Base-by-base conservation (phyloP, 2,329 filamentous ascomycete genomes). In the Beauveria sp. region DNA sequence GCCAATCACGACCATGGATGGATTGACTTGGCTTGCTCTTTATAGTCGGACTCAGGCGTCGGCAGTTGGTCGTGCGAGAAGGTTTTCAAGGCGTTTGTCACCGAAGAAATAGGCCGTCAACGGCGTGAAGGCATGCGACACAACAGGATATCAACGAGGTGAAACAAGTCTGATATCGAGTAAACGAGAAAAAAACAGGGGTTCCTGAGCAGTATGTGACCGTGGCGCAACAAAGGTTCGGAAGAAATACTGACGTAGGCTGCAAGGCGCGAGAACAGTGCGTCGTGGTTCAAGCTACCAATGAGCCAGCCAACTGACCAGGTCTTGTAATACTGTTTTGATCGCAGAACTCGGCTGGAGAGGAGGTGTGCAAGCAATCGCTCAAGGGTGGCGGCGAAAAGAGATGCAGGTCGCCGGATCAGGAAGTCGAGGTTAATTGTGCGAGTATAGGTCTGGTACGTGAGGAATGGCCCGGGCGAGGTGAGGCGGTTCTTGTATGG, bases 351-450 rank as follows among this genome's bases (percentile, higher is more conserved):
- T 22, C 40, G 34, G 26, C 24, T n/a, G 40, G 22, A 46, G 24
- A 43, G 57, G 42, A 38, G 24, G 49, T 12, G 40, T 46, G 57
- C 49, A 52, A 34, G 40, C 40, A 46, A 52, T 52, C 26, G 57
- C n/a, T 46, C 47, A 46, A 46, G 14, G 38, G 57, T 53, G 40
- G 57, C 38, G 47, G 57, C 46, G 47, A 50, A 30, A 18, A 46
- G 12, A 42, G 57, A 50, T 53, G 57, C 57, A 60, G 40, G 57
- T 26, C 20, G 40, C 57, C 49, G 40, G 47, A 60, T 42, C 22
- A 60, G 57, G 57, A 60, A 60, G 40, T 53, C 24, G 10, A 46
- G 18, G 20, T 46, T 53, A 45, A 58, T 55, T 55, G 58, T 60
- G 42, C 51, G 43, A 60, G 58, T 49, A 50, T 38, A 55, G 45